Base-by-base conservation (phyloP, 2,329 filamentous ascomycete species). In the Aspergillus ochraceus region DNA sequence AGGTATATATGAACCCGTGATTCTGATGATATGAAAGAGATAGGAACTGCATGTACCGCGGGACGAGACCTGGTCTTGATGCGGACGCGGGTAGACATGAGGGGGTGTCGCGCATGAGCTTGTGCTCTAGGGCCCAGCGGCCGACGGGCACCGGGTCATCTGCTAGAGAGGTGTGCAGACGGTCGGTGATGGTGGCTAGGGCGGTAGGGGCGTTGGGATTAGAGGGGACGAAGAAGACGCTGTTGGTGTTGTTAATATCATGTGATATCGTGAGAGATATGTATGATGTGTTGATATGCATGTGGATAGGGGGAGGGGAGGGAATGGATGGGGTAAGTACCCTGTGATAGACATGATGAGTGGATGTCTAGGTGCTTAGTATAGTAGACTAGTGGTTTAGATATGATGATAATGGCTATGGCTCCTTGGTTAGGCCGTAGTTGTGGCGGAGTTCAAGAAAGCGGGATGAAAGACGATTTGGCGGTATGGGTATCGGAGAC, bases 161-260 rank as follows among this genome's bases (percentile, higher is more conserved):
- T 54, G 70, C 63, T 42, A 74, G 74, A 47, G 69, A 61, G 19
- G 74, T 64, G 61, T 71, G 74, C n/a, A 80, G 71, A 52, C 72
- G 73, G 63, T 78, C 74, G 54, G 72, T 73, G 29, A 79, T 62
- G 19, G 67, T 66, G 20, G 64, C 60, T 32, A 77, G 65, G 8
- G 70, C 73, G 6, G 76, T 77, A 36, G 75, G 66, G 26, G 74
- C 66, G 60, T 77, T 78, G 54, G 77, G 74, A 52, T 73, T 75
- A 20, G 75, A 74, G 32, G 76, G 76, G 46, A 78, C 74, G 64
- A 79, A 78, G 65, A 75, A 79, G 58, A 79, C 71, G n/a, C 77
- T 79, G 36, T 29, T 49, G 59, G 52, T 29, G 60, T 62, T 55
- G 60, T 64, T 63, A 63, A 58, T 26, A 55, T 8, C 1, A 29